Evolutionary conservation across 441 rosid genomes (phyloP), one percentile per base, ranked within the genome.

Genomic region (Syzygium syzygioides): DNA sequence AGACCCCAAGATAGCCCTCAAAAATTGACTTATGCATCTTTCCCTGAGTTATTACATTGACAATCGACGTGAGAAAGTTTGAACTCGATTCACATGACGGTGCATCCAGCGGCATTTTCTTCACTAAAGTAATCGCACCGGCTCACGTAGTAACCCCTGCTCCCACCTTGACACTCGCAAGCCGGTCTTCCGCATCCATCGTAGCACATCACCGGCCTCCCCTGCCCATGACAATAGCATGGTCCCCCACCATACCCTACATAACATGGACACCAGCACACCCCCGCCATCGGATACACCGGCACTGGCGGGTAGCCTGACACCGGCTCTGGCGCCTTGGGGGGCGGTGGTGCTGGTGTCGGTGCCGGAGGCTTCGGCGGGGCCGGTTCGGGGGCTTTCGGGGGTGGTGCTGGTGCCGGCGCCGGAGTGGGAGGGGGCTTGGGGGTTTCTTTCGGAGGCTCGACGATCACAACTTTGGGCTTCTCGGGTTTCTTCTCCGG

Each of bases 261-360:
- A 18, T 89, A 91, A 89, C 92, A 96, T 2, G 94, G 87, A 56
- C 91, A 90, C 50, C 79, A 57, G 28, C 95, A 96, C 68, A 86
- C 53, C 5, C 93, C 91, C 9, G 87, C 13, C 34, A 87, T 17
- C 2, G 89, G 91, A 76, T 71, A 90, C 87, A 85, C 54, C 84
- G 86, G 86, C 41, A 86, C 53, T 79, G 90, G 87, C 25, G n/a
- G 91, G 83, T 48, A 66, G 18, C 88, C 54, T n/a, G 18, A 9
- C 52, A 0, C 52, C 7, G 52, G 83, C 52, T 1, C 0, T 0
- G n/a, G 83, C 17, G 0, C 4, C 45, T 66, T 26, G 8, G 19
- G 79, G 50, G 88, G 89, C 4, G 11, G 30, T 0, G 85, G 55
- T 18, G 11, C 66, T 5, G 88, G 92, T 2, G n/a, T 60, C 8